These are phyloP conservation scores for Camellia sinensis DNA, from an alignment of 148 eudicot species.

Conservation along the genomic window DNA sequence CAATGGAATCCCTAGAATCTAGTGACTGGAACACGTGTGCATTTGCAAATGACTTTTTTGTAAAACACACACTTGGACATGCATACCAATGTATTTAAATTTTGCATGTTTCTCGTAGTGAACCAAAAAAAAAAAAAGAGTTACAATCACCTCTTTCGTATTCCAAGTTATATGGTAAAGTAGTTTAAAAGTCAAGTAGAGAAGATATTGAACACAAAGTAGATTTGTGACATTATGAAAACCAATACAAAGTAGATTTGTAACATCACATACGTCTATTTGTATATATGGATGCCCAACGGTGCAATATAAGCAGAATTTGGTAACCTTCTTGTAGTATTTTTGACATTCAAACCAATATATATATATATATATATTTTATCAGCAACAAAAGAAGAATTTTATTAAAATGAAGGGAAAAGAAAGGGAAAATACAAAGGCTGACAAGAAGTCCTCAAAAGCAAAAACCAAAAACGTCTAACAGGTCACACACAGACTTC, in stretches of 20 bases:
- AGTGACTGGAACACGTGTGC: background rate
- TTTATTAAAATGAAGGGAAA: no score
- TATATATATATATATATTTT: no score
- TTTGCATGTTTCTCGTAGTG: no score
- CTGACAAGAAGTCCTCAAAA: no score
- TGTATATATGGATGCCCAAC: background rate
- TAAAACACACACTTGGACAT: background rate
- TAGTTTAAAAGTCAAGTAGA: background rate
- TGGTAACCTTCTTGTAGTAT: background rate
- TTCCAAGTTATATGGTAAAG: background rate
- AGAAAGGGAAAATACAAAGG: no score
- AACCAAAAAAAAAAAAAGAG: no score
- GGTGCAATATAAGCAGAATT: background rate
- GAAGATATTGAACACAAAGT: background rate
- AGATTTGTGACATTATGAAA: background rate
- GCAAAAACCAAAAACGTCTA: no score
- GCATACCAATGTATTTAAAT: no score
- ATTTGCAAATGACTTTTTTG: background rate
- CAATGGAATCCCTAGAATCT: background rate
- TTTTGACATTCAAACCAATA: background rate
- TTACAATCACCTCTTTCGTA: no score
- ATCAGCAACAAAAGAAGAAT: no score
- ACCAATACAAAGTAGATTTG: background rate
- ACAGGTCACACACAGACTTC: no score
- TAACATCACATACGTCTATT: conserved; percentile 1